Evolutionary conservation across 2,329 filamentous ascomycete genomes (phyloP), one percentile per base, ranked within the genome.

Genomic region (Ophiocordyceps camponoti-floridani): DNA sequence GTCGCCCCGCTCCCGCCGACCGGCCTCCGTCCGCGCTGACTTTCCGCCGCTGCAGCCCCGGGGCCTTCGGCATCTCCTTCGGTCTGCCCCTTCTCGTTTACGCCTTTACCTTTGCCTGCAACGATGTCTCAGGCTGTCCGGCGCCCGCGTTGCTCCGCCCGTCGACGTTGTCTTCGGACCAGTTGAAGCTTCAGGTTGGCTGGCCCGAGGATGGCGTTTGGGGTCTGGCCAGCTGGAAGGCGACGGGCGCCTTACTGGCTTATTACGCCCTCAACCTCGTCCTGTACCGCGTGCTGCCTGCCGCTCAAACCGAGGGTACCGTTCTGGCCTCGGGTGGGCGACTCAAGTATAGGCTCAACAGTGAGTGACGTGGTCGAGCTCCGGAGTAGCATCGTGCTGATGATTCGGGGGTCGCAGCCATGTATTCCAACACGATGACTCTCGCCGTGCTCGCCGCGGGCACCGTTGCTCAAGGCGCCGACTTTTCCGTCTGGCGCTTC

Each of bases 41-140:
- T 7, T n/a, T 10, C 23, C 16, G 7, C 18, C 23, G 8, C 14
- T n/a, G 11, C 11, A 93, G 87, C 45, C 68, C 80, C 40, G 88
- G 87, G 46, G 85, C 84, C 33, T 75, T 81, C 48, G 73, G 66
- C 48, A 84, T 96, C 56, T 83, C 83, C 8, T 81, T 93, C 54
- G 79, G 80, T 46, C 76, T 95, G 1, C 89, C 89, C 0, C 48
- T 87, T 40, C 71, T 88, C 50, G 75, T 86, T 53, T 94, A 91
- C 64, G 59, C 79, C 53, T 81, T 89, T 57, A 73, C 79, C 42
- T 94, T 95, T 58, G 69, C 82, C 54, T 95, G 89, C 72, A 96
- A 95, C 65, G 88, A 96, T 60, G 69, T 93, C 50, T 82, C 85
- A 9, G 89, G 91, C 47, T 96, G 91, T 58, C 91, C 89, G 42